Evolutionary conservation across 108 stramenopile species (phyloP).

Genomic region (Discostella pseudostelligera): DNA sequence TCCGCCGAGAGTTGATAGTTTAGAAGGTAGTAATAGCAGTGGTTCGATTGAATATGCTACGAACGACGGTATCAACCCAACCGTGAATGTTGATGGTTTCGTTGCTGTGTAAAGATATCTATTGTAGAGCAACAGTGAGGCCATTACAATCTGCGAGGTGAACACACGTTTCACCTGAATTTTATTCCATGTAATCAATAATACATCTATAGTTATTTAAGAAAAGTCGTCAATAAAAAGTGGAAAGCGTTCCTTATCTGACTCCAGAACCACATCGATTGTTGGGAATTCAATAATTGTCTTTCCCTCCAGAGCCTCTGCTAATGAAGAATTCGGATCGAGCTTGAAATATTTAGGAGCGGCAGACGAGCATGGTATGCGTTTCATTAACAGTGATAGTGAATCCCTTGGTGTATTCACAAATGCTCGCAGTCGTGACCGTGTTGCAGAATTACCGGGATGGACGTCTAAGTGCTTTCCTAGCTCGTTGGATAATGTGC

Average conservation of each 20-base stretch:
- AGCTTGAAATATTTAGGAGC: slow-evolving; percentile 54
- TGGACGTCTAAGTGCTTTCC: slow-evolving; percentile 39
- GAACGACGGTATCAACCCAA: too few relatives aligned
- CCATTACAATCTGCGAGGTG: too few relatives aligned
- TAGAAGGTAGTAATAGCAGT: neutral
- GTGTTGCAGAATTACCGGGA: slow-evolving; percentile 36
- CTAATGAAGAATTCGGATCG: slow-evolving; percentile 37
- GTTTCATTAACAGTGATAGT: slow-evolving; percentile 42
- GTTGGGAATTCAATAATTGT: slow-evolving; percentile 76
- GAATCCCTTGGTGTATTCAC: slow-evolving; percentile 26
- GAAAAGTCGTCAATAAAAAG: slow-evolving; percentile 31
- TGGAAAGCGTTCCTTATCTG: slow-evolving; percentile 23
- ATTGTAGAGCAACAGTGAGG: too few relatives aligned
- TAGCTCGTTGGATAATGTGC: slow-evolving; percentile 28
- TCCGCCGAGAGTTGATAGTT: slow-evolving; percentile 20
- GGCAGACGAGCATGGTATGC: slow-evolving; percentile 59
- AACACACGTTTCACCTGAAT: too few relatives aligned
- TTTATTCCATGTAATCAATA: neutral
- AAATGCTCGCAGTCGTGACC: slow-evolving; percentile 31
- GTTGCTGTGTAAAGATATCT: too few relatives aligned
- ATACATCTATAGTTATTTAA: neutral
- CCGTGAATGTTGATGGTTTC: too few relatives aligned
- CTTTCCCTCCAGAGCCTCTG: slow-evolving; percentile 47
- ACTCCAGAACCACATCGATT: slow-evolving; percentile 49
- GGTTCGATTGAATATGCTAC: neutral